Conservation (phyloP, 768 basidiomycete species). For the Polyporus arcularius region DNA sequence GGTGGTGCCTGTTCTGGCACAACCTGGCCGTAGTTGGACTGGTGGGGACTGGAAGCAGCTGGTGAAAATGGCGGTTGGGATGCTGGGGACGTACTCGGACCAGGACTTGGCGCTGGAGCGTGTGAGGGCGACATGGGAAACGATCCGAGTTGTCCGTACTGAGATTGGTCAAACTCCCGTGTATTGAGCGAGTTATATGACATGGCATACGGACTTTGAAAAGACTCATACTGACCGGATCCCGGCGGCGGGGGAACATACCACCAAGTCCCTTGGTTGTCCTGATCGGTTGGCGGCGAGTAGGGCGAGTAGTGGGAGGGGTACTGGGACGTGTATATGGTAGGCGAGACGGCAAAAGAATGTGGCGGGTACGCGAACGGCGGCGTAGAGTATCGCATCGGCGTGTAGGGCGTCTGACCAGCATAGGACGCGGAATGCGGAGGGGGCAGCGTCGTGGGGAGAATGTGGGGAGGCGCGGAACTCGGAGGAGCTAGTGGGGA, state of each 20-base stretch:
- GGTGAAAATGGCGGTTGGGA: conserved; percentile 17
- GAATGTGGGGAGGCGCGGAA: conserved; percentile 14
- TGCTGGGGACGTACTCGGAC: conserved; percentile 8
- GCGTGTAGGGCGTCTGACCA: conserved; percentile 23
- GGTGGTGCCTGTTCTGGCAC: conserved; percentile 4
- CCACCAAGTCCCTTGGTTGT: conserved; percentile 55
- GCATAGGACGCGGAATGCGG: conserved; percentile 23
- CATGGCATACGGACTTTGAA: conserved; percentile 24
- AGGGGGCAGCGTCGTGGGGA: conserved; percentile 10
- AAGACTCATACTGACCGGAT: conserved; percentile 25
- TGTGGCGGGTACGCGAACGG: conserved; percentile 27
- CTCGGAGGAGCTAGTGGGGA: conserved; percentile 16
- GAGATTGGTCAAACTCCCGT: conserved; percentile 22
- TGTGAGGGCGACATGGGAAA: conserved; percentile 16
- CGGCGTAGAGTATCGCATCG: conserved; percentile 31
- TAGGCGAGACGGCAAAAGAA: conserved; percentile 22
- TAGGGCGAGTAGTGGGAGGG: conserved; percentile 43
- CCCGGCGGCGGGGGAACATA: conserved; percentile 40
- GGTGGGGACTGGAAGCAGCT: conserved; percentile 1
- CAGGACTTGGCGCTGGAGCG: conserved; percentile 9
- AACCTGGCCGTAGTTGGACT: conserved; percentile 1
- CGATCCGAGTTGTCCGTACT: conserved; percentile 9
- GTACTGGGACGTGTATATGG: conserved; percentile 30
- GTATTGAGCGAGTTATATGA: conserved; percentile 16
- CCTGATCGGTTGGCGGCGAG: conserved; percentile 35